Conservation (phyloP, 768 basidiomycete genomes). For the Lactarius tabidus region DNA sequence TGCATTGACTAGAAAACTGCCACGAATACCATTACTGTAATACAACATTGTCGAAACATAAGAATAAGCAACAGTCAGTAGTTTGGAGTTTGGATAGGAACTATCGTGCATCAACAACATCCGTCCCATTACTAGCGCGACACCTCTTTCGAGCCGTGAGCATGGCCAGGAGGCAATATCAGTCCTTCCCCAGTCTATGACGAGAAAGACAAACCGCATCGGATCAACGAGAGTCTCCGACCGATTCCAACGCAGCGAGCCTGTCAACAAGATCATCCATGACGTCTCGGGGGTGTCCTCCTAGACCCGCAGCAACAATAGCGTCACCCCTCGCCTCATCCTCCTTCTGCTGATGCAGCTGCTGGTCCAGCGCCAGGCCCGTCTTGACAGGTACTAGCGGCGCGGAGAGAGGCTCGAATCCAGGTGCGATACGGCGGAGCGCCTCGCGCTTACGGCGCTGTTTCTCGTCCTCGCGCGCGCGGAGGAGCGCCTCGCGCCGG, state of each 20-base stretch:
- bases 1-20: background rate
- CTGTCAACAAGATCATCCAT: slow-evolving; percentile 25
- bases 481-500: slow-evolving; percentile 68
- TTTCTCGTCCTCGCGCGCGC: slow-evolving; percentile 72
- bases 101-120: background rate
- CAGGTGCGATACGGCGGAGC: slow-evolving; percentile 74
- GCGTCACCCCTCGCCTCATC: background rate
- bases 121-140: background rate
- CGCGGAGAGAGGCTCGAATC: slow-evolving; percentile 48
- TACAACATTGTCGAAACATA: background rate
- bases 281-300: slow-evolving; percentile 13
- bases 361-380: background rate
- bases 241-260: slow-evolving; percentile 18
- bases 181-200: background rate
- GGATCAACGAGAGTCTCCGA: background rate
- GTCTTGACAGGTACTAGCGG: slow-evolving; percentile 19
- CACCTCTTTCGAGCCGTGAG: background rate
- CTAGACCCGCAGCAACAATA: background rate
- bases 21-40: background rate
- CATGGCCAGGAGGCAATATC: background rate
- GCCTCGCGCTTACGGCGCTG: slow-evolving; percentile 59
- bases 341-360: background rate
- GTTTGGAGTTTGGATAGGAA: background rate
- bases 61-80: background rate
- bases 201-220: background rate